These are phyloP conservation scores for Xylaria longipes DNA, from an alignment of 495 filamentous ascomycete species.

Conservation along the genomic window DNA sequence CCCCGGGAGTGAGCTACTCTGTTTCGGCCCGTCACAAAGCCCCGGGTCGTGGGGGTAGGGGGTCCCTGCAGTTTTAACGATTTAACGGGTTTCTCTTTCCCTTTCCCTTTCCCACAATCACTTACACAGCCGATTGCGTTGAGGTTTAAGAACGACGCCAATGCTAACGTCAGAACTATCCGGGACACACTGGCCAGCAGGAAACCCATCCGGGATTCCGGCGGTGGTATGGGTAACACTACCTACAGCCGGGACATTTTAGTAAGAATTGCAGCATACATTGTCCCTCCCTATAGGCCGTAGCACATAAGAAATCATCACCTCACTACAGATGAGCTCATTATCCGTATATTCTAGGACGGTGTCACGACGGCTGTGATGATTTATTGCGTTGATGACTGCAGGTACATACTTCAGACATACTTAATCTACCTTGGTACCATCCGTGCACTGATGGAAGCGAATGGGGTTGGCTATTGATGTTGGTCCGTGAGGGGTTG, in stretches of 20 bases:
- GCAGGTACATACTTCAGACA: not conserved
- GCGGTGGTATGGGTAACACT: not conserved
- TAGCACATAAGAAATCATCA: not conserved
- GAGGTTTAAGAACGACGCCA: not conserved
- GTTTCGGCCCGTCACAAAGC: not conserved
- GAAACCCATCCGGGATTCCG: conserved; percentile 1
- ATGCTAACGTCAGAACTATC: conserved; percentile 2
- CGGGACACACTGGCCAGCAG: not conserved
- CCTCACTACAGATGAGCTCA: not conserved
- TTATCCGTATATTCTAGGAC: not conserved
- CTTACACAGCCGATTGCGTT: not conserved
- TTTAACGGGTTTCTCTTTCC: not conserved
- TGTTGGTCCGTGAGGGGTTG: too few species aligned
- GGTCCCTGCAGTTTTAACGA: not conserved
- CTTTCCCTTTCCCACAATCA: not conserved
- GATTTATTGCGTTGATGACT: too few species aligned
- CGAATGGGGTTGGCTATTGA: too few species aligned
- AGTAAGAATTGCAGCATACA: not conserved
- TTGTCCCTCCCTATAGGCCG: not conserved
- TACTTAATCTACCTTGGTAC: too few species aligned
- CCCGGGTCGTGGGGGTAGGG: not conserved
- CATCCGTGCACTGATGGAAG: too few species aligned
- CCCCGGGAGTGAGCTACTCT: not conserved
- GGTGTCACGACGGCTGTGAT: not conserved
- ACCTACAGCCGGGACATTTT: not conserved